These are phyloP conservation scores for Cymbidium sinense DNA, from an alignment of 106 monocot genomes.

Conservation along the genomic window DNA sequence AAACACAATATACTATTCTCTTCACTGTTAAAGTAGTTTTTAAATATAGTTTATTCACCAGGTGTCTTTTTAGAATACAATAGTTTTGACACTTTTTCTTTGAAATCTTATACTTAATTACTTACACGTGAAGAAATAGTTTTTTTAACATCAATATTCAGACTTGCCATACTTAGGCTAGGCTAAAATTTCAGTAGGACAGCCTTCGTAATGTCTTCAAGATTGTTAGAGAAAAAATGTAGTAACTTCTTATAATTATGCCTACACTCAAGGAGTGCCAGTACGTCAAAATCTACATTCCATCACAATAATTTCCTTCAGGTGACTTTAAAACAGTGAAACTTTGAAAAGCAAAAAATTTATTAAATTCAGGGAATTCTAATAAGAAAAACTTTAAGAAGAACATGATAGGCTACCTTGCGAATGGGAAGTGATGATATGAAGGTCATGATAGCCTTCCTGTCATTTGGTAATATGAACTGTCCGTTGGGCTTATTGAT, in stretches of 20 bases:
- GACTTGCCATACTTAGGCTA: not conserved
- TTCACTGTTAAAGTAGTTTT: not conserved
- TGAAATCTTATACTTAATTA: not conserved
- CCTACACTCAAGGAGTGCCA: not conserved
- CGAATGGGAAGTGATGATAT: slow-evolving; percentile 90
- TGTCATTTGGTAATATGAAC: slow-evolving; percentile 76
- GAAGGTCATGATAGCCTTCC: slow-evolving; percentile 64
- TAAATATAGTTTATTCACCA: not conserved
- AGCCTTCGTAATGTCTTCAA: not conserved
- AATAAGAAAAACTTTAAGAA: slow-evolving; percentile 7
- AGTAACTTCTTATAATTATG: not conserved
- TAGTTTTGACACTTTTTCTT: not conserved
- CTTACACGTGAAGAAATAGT: not conserved
- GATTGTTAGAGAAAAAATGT: not conserved
- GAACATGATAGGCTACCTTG: slow-evolving; percentile 46
- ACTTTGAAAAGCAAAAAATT: not conserved
- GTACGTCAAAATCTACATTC: not conserved
- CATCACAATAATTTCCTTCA: not conserved
- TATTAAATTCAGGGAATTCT: slow-evolving; percentile 5
- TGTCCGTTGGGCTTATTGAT: slow-evolving; percentile 99
- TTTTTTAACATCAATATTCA: not conserved
- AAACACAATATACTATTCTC: not conserved
- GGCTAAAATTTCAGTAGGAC: not conserved
- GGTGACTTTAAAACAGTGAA: not conserved
- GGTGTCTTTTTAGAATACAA: not conserved